Evolutionary conservation across 306 rosid genomes (phyloP), one percentile per base, ranked within the genome.

Genomic region (Clitoria ternatea): DNA sequence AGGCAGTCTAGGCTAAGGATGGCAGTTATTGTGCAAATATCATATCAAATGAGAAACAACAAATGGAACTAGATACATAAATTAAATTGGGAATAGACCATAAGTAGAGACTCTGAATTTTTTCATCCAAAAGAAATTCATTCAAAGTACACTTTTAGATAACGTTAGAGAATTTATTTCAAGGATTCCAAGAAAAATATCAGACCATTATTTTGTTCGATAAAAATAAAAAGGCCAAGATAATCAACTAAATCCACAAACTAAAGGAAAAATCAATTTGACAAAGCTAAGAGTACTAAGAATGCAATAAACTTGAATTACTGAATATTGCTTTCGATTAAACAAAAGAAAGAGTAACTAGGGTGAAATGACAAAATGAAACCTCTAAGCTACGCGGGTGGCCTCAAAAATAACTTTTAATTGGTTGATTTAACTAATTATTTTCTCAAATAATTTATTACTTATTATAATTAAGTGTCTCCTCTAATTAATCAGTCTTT

Each of bases 311-410:
- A 37, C 47, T 73, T 23, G 7, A 13, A 36, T 57, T 37, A 53
- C 7, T 27, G 52, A 32, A 15, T 6, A 61, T 66, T 26, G 63
- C 26, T 35, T 66, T 63, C 33, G 11, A 18, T 27, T 67, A 71
- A 55, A 83, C 17, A 29, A 53, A 44, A 43, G 73, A 55, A 56
- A 55, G 18, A 27, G 43, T 0, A 54, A 47, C 47, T 45, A 48
- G 55, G n/a, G 2, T 52, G 65, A 79, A 74, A 52, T 43, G 23
- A 82, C 40, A 69, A 61, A 75, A 78, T 24, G 55, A 77, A 70
- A 85, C 99, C 99, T 91, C 97, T 91, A 91, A 75, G 99, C 99
- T 80, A 94, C 99, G 4, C 96, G 97, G 0, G 89, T 85, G 76
- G 99, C 99, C 75, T 84, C 91, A 74, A 94, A 94, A 81, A 64